Conservation (phyloP, 2,329 filamentous ascomycete genomes). For the Pestalotiopsis sp. region DNA sequence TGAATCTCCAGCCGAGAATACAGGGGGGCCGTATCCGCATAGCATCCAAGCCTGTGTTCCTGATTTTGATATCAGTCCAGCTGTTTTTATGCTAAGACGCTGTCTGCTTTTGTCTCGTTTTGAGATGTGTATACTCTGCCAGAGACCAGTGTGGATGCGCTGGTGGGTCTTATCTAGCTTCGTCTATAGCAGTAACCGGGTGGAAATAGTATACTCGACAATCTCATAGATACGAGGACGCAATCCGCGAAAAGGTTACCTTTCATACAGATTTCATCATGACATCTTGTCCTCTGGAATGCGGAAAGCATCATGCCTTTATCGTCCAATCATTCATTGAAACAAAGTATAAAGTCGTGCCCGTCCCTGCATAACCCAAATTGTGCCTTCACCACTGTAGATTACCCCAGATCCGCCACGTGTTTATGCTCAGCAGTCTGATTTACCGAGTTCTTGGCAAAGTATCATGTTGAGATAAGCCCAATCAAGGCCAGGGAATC, state of each 20-base stretch:
- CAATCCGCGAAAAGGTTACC: too few relatives aligned
- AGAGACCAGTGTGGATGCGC: not conserved
- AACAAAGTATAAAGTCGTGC: not conserved
- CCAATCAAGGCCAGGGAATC: not conserved
- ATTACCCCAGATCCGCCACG: not conserved
- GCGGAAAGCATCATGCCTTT: not conserved
- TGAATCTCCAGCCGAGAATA: not conserved
- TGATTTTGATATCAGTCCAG: not conserved
- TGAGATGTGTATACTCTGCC: not conserved
- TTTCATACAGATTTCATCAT: too few relatives aligned
- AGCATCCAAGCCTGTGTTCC: not conserved
- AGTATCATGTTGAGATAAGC: not conserved
- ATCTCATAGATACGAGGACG: not conserved
- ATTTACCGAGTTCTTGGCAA: not conserved
- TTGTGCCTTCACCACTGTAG: not conserved
- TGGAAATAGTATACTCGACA: not conserved
- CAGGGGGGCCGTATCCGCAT: not conserved
- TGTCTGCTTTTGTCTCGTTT: not conserved
- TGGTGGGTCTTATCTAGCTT: not conserved
- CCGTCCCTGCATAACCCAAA: not conserved
- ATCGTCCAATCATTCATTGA: not conserved
- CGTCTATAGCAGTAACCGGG: not conserved
- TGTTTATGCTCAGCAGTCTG: not conserved
- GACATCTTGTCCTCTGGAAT: too few relatives aligned
- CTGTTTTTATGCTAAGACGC: not conserved